Evolutionary conservation across 805 yeast genomes (phyloP).

Genomic region (Yarrowia bubula): DNA sequence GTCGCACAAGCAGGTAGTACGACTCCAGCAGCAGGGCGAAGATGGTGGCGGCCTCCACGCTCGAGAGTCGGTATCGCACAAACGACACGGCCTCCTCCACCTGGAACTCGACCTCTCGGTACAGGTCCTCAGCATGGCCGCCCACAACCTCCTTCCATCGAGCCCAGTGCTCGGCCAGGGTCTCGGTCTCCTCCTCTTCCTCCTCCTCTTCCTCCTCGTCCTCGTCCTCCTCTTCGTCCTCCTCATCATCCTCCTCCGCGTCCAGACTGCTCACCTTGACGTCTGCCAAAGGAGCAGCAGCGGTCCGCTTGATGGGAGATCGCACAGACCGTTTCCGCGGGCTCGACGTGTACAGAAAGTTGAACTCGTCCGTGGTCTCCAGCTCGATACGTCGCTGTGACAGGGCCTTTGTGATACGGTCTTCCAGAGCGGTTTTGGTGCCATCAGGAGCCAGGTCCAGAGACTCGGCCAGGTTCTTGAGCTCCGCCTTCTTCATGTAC

Average conservation of each 20-base stretch:
- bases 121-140: constrained; percentile 33
- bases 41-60: constrained; percentile 11
- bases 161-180: constrained; percentile 29
- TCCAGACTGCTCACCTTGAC: constrained; percentile 10
- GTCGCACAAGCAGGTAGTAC: constrained; percentile 5
- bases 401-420: constrained; percentile 34
- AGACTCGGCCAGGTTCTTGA: constrained; percentile 41
- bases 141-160: constrained; percentile 34
- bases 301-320: neutral
- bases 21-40: neutral
- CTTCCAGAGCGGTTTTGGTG: constrained; percentile 36
- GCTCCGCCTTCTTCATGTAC: constrained; percentile 39
- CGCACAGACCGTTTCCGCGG: constrained; percentile 12
- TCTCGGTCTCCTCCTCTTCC: constrained; percentile 32
- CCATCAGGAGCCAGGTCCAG: constrained; percentile 40
- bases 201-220: constrained; percentile 32
- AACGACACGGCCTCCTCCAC: constrained; percentile 28
- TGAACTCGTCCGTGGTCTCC: constrained; percentile 5
- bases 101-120: constrained; percentile 24
- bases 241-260: constrained; percentile 25
- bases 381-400: constrained; percentile 3
- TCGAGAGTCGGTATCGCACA: constrained; percentile 20
- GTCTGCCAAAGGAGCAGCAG: neutral
- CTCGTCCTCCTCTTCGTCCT: constrained; percentile 28
- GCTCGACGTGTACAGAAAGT: constrained; percentile 28